These are phyloP conservation scores for Neocatenulostroma microsporum DNA, from an alignment of 2,329 filamentous ascomycete genomes.

Conservation along the genomic window DNA sequence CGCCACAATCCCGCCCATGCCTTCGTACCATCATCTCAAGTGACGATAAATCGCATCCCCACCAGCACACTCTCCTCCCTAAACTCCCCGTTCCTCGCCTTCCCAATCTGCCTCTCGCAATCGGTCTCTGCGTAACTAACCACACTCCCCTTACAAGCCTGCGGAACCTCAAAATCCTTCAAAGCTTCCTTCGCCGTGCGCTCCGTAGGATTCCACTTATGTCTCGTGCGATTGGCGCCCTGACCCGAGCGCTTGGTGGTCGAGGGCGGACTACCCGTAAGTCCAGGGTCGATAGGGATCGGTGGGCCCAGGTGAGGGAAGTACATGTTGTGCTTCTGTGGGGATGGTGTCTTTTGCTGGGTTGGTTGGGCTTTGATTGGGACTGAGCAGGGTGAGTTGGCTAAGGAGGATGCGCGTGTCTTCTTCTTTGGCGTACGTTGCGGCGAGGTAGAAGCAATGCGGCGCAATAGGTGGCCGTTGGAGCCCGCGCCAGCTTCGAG, in stretches of 20 bases:
- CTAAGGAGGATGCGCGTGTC: too few relatives aligned
- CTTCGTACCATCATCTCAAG: too few relatives aligned
- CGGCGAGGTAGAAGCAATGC: too few relatives aligned
- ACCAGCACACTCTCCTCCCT: constrained; percentile 35
- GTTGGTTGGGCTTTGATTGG: constrained; percentile 6
- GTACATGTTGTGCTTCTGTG: constrained; percentile 1
- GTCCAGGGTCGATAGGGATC: constrained; percentile 5
- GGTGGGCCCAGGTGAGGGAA: background rate
- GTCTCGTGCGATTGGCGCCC: constrained; percentile 7
- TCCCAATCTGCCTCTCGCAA: constrained; percentile 32
- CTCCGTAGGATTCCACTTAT: constrained; percentile 9
- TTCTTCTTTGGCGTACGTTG: too few relatives aligned
- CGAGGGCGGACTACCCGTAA: too few relatives aligned
- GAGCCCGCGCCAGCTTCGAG: constrained; percentile 2
- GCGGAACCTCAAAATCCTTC: constrained; percentile 16
- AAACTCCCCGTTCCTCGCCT: constrained; percentile 34
- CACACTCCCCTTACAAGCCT: constrained; percentile 16
- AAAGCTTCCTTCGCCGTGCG: constrained; percentile 7
- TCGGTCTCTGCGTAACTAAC: constrained; percentile 19
- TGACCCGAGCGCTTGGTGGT: too few relatives aligned
- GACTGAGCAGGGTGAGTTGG: constrained; percentile 7
- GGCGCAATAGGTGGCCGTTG: background rate
- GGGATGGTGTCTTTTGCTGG: background rate
- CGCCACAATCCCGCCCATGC: too few relatives aligned
- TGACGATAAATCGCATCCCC: constrained; percentile 38